phyloP scores from a whole-genome alignment of 176 grass and related monocot genomes.

The Hyparrhenia diplandra region DNA sequence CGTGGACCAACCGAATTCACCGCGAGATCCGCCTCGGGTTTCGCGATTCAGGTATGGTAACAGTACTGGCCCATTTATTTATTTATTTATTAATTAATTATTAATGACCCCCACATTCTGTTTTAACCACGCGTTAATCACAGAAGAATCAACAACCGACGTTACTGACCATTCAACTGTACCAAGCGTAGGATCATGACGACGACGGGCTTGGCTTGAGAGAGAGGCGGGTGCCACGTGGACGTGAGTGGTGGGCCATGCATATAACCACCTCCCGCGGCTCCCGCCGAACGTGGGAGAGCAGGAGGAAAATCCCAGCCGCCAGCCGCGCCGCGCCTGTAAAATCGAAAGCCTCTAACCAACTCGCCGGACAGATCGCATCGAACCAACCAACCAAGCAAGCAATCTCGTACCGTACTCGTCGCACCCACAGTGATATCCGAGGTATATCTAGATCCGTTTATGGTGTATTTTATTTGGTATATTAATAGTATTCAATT shows the following conservation, averaged over 20 bases:
- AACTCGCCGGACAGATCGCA: background rate
- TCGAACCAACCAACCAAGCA: background rate
- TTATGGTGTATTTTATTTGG: background rate
- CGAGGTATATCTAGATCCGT: background rate
- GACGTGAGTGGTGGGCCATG: constrained; percentile 2
- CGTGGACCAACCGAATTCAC: constrained; percentile 25
- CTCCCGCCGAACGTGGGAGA: constrained; percentile 32
- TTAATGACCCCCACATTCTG: too few relatives aligned
- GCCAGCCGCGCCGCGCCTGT: constrained; percentile 26
- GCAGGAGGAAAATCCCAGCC: too few relatives aligned
- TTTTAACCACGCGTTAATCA: background rate
- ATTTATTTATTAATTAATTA: background rate
- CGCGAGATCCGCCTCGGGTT: constrained; percentile 39
- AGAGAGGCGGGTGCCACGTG: constrained; percentile 22
- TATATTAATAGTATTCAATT: too few relatives aligned
- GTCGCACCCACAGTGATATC: background rate
- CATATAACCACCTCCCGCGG: constrained; percentile 19
- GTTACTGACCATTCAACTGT: background rate
- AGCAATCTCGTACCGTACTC: background rate
- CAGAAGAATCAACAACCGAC: background rate
- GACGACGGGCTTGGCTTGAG: background rate
- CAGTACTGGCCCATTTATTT: background rate
- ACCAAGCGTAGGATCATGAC: background rate
- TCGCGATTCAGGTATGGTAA: constrained; percentile 7
- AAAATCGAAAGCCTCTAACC: constrained; percentile 24